Conservation (phyloP, 176 grass and related monocot genomes). For the Juncus inflexus region DNA sequence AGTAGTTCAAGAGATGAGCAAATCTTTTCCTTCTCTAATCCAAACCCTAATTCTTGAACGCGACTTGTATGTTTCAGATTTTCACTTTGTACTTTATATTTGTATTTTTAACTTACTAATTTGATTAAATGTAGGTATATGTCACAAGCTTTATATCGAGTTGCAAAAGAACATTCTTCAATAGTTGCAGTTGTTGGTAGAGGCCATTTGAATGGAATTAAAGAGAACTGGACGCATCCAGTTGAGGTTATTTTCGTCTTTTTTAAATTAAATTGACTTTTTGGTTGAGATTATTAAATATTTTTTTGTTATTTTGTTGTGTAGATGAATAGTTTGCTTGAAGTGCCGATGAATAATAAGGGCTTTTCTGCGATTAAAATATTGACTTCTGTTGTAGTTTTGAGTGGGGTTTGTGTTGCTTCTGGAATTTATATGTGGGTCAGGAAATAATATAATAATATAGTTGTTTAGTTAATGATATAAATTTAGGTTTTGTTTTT, state of each 20-base stretch:
- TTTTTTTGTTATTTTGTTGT: background rate
- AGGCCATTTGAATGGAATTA: constrained; percentile 89
- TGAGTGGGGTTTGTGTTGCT: constrained; percentile 43
- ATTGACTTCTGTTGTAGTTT: constrained; percentile 49
- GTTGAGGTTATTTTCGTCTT: constrained; percentile 45
- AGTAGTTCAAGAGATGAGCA: constrained; percentile 97
- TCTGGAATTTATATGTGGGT: constrained; percentile 61
- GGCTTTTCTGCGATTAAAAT: constrained; percentile 63
- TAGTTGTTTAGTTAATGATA: background rate
- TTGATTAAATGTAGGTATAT: constrained; percentile 66
- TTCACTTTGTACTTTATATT: background rate
- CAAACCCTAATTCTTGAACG: constrained; percentile 86
- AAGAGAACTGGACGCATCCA: constrained; percentile 77
- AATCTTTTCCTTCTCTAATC: constrained; percentile 83
- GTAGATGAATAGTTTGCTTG: constrained; percentile 57
- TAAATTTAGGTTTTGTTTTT: constrained; percentile 6
- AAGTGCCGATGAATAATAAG: constrained; percentile 40
- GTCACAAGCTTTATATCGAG: constrained; percentile 63
- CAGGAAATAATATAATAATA: constrained; percentile 45
- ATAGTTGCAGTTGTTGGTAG: constrained; percentile 93
- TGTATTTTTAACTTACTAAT: background rate
- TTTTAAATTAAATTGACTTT: background rate
- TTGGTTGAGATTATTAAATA: background rate
- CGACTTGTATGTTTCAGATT: constrained; percentile 51
- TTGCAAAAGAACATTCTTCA: constrained; percentile 72